Base-by-base conservation (phyloP, 2,329 filamentous ascomycete species). In the Cladophialophora bantiana region DNA sequence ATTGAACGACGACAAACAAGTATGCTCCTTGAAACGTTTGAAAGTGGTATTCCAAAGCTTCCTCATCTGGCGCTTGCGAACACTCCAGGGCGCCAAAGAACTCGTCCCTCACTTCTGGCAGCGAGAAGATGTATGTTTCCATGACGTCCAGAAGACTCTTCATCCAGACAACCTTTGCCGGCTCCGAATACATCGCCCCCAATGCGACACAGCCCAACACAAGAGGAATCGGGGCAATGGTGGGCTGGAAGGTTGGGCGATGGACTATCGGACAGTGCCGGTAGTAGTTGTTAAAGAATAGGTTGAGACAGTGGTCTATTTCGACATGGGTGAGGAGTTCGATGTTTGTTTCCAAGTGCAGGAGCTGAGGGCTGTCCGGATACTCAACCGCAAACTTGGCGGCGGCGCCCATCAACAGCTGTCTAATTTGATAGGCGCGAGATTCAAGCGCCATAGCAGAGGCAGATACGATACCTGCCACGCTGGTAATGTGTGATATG, bases 211-310 rank as follows among this genome's bases (percentile, higher is more conserved):
- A 73, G 0, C 77, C 74, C 1, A 80, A 74, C 3, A 84, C 72
- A 5, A 84, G 72, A 1, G 79, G 75, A 42, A 78, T 69, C 3
- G 79, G 73, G 6, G 75, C 75, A 0, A 73, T 73, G 9, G 80
- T 77, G 1, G 78, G 73, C 60, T 80, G 74, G 60, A 83, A 83
- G 0, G 79, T 77, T 4, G 79, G 76, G 4, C 72, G 69, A 69
- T 83, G 81, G 3, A 83, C 70, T 18, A 83, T 78, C 0, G 80
- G 73, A 64, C 78, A 81, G 61, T 80, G 81, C 1, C 77, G 77
- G 40, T 83, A 80, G 76, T 81, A 83, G 65, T 78, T 78, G 54
- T 76, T 76, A 64, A 83, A 83, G 62, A 80, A 83, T 2, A 81
- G 72, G 50, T 69, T 64, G 20, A 73, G 38, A 15, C 68, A 70